Conservation (phyloP, 2,329 filamentous ascomycete species). For the Calonectria leucothoes region DNA sequence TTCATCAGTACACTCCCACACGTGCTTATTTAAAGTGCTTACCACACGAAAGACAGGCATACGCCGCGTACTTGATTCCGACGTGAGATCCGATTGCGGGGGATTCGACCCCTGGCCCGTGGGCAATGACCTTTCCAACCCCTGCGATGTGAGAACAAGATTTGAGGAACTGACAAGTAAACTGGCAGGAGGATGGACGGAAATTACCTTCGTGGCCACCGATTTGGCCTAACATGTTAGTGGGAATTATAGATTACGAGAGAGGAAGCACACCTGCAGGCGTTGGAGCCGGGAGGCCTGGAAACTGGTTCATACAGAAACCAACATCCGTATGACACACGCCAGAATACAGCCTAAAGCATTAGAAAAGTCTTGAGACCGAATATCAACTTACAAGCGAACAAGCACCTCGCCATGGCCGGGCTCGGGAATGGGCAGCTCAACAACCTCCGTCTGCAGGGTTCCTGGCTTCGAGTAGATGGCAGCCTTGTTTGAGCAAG, state of each 20-base stretch:
- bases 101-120: slow-evolving; percentile 3
- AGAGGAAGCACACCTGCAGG: neutral
- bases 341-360: slow-evolving; percentile 10
- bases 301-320: slow-evolving; percentile 17
- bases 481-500: neutral
- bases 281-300: slow-evolving; percentile 5
- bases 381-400: neutral
- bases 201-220: slow-evolving; percentile 21
- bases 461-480: slow-evolving; percentile 15
- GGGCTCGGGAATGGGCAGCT: slow-evolving; percentile 11
- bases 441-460: slow-evolving; percentile 10
- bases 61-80: slow-evolving; percentile 17
- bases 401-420: slow-evolving; percentile 15
- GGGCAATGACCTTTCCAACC: slow-evolving; percentile 5
- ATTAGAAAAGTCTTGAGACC: neutral
- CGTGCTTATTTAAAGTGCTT: neutral
- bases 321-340: slow-evolving; percentile 23
- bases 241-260: neutral
- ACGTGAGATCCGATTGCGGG: slow-evolving; percentile 14
- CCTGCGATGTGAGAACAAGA: slow-evolving; percentile 1
- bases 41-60: slow-evolving; percentile 22
- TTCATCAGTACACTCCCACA: neutral
- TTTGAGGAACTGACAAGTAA: too few species aligned
- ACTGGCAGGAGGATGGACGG: too few species aligned
- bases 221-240: slow-evolving; percentile 10